phyloP scores from a whole-genome alignment of 1,284 basidiomycete species.

The Schizophyllum commune region DNA sequence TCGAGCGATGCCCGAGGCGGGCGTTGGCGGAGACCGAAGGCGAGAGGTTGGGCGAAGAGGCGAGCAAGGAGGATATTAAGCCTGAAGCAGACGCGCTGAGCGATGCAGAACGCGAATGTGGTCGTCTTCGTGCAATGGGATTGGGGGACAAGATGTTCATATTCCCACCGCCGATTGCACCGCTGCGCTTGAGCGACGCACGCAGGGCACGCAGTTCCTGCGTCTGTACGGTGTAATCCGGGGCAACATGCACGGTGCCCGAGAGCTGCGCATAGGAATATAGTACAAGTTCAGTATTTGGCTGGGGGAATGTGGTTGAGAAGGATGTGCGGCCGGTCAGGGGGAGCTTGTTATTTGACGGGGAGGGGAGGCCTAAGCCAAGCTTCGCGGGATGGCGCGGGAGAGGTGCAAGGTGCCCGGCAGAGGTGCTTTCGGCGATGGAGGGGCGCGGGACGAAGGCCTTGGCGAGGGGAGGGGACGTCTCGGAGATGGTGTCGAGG shows the following conservation, averaged over 20 bases:
- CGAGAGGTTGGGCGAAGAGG: conserved; percentile 22
- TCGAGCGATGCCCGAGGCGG: conserved; percentile 5
- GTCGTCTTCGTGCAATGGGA: conserved; percentile 19
- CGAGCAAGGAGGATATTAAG: conserved; percentile 46
- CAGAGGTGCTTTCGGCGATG: conserved; percentile 22
- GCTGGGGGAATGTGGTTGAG: conserved; percentile 33
- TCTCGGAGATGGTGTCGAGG: conserved; percentile 63
- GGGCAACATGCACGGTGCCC: conserved; percentile 39
- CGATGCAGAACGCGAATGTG: conserved; percentile 7
- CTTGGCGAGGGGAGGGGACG: conserved; percentile 12
- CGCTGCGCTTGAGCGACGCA: conserved; percentile 34
- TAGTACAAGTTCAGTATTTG: conserved; percentile 64
- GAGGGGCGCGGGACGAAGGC: conserved; percentile 23
- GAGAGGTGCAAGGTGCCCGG: conserved; percentile 9
- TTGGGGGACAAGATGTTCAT: conserved; percentile 53
- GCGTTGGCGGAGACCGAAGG: conserved; percentile 2
- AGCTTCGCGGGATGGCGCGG: conserved; percentile 26
- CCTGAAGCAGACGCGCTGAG: conserved; percentile 40
- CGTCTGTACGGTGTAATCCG: conserved; percentile 29
- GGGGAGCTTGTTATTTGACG: conserved; percentile 17
- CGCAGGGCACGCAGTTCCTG: conserved; percentile 40
- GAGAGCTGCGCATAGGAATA: conserved; percentile 83
- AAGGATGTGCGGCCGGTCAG: conserved; percentile 28
- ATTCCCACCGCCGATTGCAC: conserved; percentile 63
- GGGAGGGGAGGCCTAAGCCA: conserved; percentile 35